phyloP scores from a whole-genome alignment of 1,139 yeast genomes.

The Taphrina wiesneri region DNA sequence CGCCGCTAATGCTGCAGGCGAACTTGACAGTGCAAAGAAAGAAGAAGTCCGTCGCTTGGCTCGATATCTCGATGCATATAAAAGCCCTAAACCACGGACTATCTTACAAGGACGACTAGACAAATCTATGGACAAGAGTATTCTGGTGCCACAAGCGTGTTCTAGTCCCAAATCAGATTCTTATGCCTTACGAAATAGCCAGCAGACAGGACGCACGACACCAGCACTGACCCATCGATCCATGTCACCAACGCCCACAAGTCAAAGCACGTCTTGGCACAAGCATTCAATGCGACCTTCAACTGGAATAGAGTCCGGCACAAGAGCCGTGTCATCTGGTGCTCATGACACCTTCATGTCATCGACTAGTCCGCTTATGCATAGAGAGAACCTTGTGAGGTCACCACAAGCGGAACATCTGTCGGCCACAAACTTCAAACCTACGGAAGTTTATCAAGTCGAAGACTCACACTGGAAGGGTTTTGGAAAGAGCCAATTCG shows the following conservation, averaged over 20 bases:
- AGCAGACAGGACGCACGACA: background rate
- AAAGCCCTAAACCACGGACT: background rate
- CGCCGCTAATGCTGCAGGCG: background rate
- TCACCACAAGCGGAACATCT: background rate
- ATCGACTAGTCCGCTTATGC: background rate
- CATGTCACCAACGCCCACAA: conserved; percentile 11
- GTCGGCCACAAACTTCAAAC: background rate
- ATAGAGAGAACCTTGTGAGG: background rate
- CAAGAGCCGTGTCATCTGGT: background rate
- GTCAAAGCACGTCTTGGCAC: conserved; percentile 8
- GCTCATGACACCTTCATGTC: background rate
- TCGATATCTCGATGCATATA: background rate
- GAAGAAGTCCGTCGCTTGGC: conserved; percentile 7
- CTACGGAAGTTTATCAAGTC: background rate
- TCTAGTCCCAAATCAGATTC: conserved; percentile 21
- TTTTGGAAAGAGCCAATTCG: background rate
- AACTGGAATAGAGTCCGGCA: background rate
- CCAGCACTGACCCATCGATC: conserved; percentile 1
- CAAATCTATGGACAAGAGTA: background rate
- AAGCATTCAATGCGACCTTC: conserved; percentile 26
- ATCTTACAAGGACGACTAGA: background rate
- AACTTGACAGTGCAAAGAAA: conserved; percentile 3
- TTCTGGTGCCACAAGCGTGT: conserved; percentile 15
- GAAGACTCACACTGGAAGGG: conserved; percentile 24
- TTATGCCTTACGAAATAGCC: background rate